Evolutionary conservation across 2,329 filamentous ascomycete species (phyloP).

Genomic region (Gremmenia infestans): DNA sequence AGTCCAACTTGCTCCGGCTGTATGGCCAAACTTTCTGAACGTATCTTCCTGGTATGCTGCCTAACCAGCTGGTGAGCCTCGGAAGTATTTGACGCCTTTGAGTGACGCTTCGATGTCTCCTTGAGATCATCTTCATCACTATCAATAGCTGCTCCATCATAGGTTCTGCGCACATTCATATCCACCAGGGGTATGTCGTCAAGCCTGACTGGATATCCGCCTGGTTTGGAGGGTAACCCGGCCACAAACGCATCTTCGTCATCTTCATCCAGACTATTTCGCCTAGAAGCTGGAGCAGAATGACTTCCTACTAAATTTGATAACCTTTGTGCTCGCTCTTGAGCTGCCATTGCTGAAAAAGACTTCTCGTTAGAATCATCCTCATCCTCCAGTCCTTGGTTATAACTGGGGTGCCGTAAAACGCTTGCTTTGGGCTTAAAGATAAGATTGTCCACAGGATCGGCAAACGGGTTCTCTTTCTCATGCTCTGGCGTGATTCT

Average conservation of each 20-base stretch:
- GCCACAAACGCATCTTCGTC: slow-evolving; percentile 15
- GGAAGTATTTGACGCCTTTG: slow-evolving; percentile 25
- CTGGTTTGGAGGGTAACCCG: slow-evolving; percentile 1
- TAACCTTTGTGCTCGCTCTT: slow-evolving; percentile 28
- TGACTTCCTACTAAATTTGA: slow-evolving; percentile 28
- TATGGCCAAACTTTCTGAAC: slow-evolving; percentile 7
- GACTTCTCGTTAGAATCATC: slow-evolving; percentile 26
- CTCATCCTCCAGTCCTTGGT: slow-evolving; percentile 9
- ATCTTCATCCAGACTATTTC: slow-evolving; percentile 27
- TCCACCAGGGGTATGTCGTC: slow-evolving; percentile 31
- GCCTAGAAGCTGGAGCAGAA: slow-evolving; percentile 29
- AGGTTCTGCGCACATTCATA: slow-evolving; percentile 23
- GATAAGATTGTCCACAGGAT: slow-evolving; percentile 13
- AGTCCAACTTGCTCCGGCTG: slow-evolving; percentile 13
- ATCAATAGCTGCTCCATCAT: slow-evolving; percentile 21
- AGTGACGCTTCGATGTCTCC: slow-evolving; percentile 10
- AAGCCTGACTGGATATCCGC: slow-evolving; percentile 23
- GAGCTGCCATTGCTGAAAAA: slow-evolving; percentile 29
- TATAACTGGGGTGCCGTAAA: slow-evolving; percentile 21
- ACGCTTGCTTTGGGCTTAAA: slow-evolving; percentile 24
- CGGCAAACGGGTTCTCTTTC: slow-evolving; percentile 26
- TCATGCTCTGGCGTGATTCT: slow-evolving; percentile 23
- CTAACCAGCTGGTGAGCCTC: slow-evolving; percentile 42
- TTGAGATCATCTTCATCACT: slow-evolving; percentile 23
- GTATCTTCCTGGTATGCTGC: slow-evolving; percentile 33